A percentile compares a stretch with the other conserved stretches of the same genome.
Evolutionary conservation across 495 filamentous ascomycete genomes (phyloP).

Genomic region (Aspergillus haitiensis): DNA sequence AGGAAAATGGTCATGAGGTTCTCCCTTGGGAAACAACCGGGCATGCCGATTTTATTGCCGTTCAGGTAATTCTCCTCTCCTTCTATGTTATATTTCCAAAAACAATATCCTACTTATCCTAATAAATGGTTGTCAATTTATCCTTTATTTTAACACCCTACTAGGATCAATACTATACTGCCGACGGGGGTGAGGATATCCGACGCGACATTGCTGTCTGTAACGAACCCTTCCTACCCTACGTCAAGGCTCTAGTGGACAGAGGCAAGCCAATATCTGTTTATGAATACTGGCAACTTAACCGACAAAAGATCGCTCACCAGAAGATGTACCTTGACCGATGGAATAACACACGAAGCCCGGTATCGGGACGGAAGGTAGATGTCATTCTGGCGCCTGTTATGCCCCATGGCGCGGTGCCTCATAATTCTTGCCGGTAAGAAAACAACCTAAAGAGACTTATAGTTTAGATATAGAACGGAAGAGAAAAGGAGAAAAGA

Average conservation of each 20-base stretch:
- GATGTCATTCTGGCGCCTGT: slow-evolving; percentile 63
- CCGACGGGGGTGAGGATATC: slow-evolving; percentile 57
- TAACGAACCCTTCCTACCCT: slow-evolving; percentile 55
- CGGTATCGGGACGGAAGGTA: slow-evolving; percentile 46
- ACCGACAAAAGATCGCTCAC: slow-evolving; percentile 47
- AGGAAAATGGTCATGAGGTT: slow-evolving; percentile 46
- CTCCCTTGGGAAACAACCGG: slow-evolving; percentile 45
- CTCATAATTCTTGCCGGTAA: slow-evolving; percentile 28
- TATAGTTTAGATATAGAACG: too few relatives aligned
- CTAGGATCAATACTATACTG: slow-evolving; percentile 51
- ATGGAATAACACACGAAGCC: slow-evolving; percentile 49
- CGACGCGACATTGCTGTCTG: slow-evolving; percentile 43
- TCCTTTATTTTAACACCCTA: background rate
- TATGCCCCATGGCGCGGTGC: slow-evolving; percentile 45
- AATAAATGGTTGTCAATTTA: background rate
- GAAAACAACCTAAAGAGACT: background rate
- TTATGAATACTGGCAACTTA: slow-evolving; percentile 56
- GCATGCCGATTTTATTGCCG: slow-evolving; percentile 43
- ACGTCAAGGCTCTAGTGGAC: slow-evolving; percentile 45
- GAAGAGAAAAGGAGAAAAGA: too few relatives aligned
- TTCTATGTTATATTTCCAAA: background rate
- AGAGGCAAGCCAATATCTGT: slow-evolving; percentile 51
- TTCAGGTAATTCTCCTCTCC: background rate
- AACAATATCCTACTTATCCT: background rate
- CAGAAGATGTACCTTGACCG: slow-evolving; percentile 57